Evolutionary conservation across 1,139 yeast genomes (phyloP), one percentile per base, ranked within the genome.

Genomic region (Suhomyces atakaporum): DNA sequence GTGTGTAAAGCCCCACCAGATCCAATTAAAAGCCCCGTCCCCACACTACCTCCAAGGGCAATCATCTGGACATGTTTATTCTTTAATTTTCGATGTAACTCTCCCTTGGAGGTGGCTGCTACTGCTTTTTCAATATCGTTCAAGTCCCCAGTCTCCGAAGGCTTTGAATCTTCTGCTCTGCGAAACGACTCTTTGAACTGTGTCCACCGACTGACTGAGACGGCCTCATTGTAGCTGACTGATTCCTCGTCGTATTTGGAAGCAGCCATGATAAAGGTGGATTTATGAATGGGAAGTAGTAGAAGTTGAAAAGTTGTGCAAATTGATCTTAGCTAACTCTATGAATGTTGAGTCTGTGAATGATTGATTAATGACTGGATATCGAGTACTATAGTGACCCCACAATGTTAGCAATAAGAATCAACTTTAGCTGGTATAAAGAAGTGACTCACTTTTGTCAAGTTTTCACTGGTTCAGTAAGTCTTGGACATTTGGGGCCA

Each of bases 1-100:
- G 74, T 67, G 26, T 65, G 59, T 46, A 87, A 66, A 1, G 90
- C 78, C 10, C 72, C 66, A 25, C 94, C 95, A 13, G 84, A 75
- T 38, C 95, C 95, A 29, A 88, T 82, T 49, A 82, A 77, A 40
- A 81, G 63, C 62, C 63, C 50, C 50, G 65, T 45, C 42, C 68
- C 66, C 36, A 69, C 68, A 34, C 66, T 53, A 31, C 75, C 75
- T 34, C 74, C 75, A 40, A 69, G 60, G 29, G 75, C 73, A 44
- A 69, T 67, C 74, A 67, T 66, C 42, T 66, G 71, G 39, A 69
- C 56, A 45, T 69, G 75, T 44, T 73, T 58, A 26, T 66, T 55
- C 42, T 65, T 60, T 42, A 69, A 62, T 36, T 60, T 53, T 43
- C 72, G 53, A 16, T 66, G 60, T 35, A 66, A 56, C 9, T 68